Conservation (phyloP, 345 rosid species). For the Sisymbrium irio region DNA sequence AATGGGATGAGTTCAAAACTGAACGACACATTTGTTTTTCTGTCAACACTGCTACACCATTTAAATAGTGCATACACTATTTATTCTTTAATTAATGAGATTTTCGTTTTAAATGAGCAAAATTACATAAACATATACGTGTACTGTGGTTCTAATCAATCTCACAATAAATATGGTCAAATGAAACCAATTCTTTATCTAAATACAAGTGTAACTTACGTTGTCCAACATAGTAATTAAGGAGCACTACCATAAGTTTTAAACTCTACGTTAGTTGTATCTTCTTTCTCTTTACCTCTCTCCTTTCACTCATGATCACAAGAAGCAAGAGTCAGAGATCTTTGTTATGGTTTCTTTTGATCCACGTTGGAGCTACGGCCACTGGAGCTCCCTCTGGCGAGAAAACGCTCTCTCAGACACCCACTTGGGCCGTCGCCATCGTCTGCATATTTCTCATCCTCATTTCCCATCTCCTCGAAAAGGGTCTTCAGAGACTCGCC, state of each 20-base stretch:
- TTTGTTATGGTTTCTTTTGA: constrained; percentile 18
- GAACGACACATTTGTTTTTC: not conserved
- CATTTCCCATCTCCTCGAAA: constrained; percentile 66
- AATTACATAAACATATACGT: not conserved
- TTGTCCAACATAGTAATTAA: constrained; percentile 10
- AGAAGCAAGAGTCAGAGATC: constrained; percentile 6
- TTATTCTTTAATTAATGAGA: not conserved
- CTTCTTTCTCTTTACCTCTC: constrained; percentile 1
- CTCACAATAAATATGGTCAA: constrained; percentile 11
- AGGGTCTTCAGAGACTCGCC: constrained; percentile 68
- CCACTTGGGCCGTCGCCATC: constrained; percentile 90
- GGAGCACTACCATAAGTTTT: not conserved
- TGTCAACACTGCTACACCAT: not conserved
- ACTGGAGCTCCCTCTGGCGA: constrained; percentile 22
- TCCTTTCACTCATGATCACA: constrained; percentile 33
- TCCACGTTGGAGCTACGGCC: constrained; percentile 13
- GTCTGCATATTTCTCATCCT: constrained; percentile 75
- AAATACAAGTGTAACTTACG: not conserved
- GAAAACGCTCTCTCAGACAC: constrained; percentile 69
- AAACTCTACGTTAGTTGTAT: constrained; percentile 19
- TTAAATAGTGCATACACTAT: not conserved
- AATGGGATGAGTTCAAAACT: constrained; percentile 20
- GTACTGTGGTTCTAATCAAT: not conserved
- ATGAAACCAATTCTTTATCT: not conserved
- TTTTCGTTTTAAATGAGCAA: not conserved